These are phyloP conservation scores for Trichoderma citrinoviride DNA, from an alignment of 2,329 filamentous ascomycete genomes.

Conservation along the genomic window DNA sequence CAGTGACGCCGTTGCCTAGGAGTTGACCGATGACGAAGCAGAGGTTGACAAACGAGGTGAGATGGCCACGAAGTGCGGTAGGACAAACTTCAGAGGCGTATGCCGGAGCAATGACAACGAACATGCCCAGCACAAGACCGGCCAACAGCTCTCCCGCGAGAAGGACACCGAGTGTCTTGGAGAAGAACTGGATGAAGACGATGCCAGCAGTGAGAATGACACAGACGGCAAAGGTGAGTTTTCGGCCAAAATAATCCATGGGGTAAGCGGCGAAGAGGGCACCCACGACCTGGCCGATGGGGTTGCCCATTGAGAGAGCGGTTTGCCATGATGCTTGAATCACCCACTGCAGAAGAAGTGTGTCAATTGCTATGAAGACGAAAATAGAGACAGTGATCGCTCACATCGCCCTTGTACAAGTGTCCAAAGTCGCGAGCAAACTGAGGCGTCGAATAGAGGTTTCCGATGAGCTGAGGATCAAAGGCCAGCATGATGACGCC, in stretches of 20 bases:
- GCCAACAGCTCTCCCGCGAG: constrained; percentile 47
- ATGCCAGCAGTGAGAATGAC: constrained; percentile 33
- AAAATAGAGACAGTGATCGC: constrained; percentile 2
- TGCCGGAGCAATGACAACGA: constrained; percentile 42
- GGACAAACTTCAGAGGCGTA: constrained; percentile 47
- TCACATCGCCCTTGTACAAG: constrained; percentile 37
- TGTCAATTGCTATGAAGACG: background rate
- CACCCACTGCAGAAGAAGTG: constrained; percentile 30
- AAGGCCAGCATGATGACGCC: constrained; percentile 63
- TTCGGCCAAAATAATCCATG: constrained; percentile 33
- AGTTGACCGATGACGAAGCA: constrained; percentile 45
- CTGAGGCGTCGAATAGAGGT: constrained; percentile 58
- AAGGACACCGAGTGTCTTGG: constrained; percentile 38
- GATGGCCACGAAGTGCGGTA: constrained; percentile 39
- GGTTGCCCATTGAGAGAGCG: constrained; percentile 51
- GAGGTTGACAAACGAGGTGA: constrained; percentile 44
- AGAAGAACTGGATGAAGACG: constrained; percentile 36
- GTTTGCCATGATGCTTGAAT: constrained; percentile 47
- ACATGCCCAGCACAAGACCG: constrained; percentile 44
- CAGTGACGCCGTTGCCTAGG: constrained; percentile 26
- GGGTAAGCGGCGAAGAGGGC: constrained; percentile 50
- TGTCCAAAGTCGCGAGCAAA: constrained; percentile 58
- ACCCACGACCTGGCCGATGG: constrained; percentile 56
- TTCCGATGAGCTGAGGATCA: constrained; percentile 62
- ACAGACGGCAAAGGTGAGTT: constrained; percentile 54